These are phyloP conservation scores for Coleophoma crateriformis DNA, from an alignment of 2,329 filamentous ascomycete species.

Conservation along the genomic window DNA sequence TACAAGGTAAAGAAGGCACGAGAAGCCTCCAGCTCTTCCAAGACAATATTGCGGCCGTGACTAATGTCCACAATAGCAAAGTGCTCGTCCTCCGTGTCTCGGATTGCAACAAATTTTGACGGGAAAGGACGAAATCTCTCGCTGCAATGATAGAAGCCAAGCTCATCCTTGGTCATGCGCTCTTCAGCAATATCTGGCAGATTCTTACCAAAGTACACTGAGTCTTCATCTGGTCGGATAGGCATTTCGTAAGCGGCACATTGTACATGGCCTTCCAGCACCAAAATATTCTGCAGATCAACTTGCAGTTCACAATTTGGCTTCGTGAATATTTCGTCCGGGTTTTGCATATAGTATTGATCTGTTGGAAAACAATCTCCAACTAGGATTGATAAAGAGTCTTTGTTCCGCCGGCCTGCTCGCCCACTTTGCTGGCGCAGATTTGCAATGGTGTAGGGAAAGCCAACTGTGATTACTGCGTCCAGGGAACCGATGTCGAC, in stretches of 20 bases:
- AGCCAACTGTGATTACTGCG: conserved; percentile 88
- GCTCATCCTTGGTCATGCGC: conserved; percentile 65
- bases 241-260: conserved; percentile 96
- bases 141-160: conserved; percentile 87
- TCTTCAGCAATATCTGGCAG: conserved; percentile 67
- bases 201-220: conserved; percentile 71
- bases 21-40: conserved; percentile 94
- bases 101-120: conserved; percentile 77
- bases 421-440: conserved; percentile 90
- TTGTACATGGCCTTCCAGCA: conserved; percentile 89
- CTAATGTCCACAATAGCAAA: conserved; percentile 91
- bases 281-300: conserved; percentile 85
- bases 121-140: conserved; percentile 82
- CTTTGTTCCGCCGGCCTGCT: conserved; percentile 86
- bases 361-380: conserved; percentile 88
- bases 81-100: conserved; percentile 85
- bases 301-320: conserved; percentile 87
- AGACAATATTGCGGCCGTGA: conserved; percentile 72
- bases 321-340: conserved; percentile 86
- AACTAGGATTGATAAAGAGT: conserved; percentile 84
- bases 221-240: conserved; percentile 71
- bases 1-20: conserved; percentile 96
- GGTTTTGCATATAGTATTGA: conserved; percentile 96
- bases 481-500: conserved; percentile 94
- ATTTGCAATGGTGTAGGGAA: conserved; percentile 93